Base-by-base conservation (phyloP, 1,284 basidiomycete species). In the Sanghuangporus sanghuang region DNA sequence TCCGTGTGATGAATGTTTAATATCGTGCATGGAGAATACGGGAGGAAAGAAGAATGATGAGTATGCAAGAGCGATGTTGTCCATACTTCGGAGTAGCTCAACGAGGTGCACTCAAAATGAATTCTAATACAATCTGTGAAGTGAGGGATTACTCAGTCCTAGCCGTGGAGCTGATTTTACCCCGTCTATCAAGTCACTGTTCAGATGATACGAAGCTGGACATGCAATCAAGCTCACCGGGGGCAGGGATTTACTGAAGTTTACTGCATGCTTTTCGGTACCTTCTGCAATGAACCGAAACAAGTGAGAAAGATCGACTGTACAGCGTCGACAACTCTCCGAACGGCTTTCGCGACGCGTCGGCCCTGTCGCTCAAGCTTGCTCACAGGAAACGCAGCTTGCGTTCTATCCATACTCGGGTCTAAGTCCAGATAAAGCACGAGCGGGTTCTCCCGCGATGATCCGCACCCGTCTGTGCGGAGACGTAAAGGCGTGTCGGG, bases 241-340 rank as follows among this genome's bases (percentile, higher is more conserved):
- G 7, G n/a, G n/a, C 12, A 42, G 40, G n/a, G 3, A 42, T 12
- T 42, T 11, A 11, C 6, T n/a, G 12, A 2, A 18, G 18, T 21
- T 55, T 35, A 63, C 35, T 63, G 44, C 61, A 63, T 63, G 27
- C 61, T 55, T 50, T 58, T 63, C 32, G 61, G 61, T n/a, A 63
- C 61, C 18, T 50, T 63, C 55, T 63, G 61, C 48, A 63, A 9
- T 46, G 61, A 38, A 2, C 61, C 61, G 21, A 63, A 63, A 23
- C 55, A 57, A 27, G 36, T 38, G 16, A 27, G n/a, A n/a, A 63
- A 48, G 7, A 57, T 21, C 23, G 54, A 35, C 14, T 57, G 55
- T 21, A 63, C 27, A 21, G 38, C 55, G 14, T 36, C 61, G 14
- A 27, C 44, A 18, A 11, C 46, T 39, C 21, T 49, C 49, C 56